Base-by-base conservation (phyloP, 2,329 filamentous ascomycete species). In the Nothomitra cinnamomea region DNA sequence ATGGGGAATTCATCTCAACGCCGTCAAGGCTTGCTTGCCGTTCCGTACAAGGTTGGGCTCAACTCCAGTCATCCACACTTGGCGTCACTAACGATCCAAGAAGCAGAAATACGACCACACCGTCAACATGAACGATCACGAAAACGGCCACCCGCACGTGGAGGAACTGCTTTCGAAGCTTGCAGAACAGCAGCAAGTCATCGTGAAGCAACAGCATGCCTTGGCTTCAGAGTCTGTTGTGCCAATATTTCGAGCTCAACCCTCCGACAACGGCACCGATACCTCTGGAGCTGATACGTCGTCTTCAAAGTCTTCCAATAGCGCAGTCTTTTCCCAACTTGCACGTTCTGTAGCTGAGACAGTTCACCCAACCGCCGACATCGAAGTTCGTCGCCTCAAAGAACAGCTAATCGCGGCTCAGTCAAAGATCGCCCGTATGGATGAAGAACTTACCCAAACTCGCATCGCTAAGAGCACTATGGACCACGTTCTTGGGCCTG, bases 161-260 rank as follows among this genome's bases (percentile, higher is more conserved):
- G 85, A 92, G 61, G 81, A 81, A 56, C 77, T 88, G 52, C 70
- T 88, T 58, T 78, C 82, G 54, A 84, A 82, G 63, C 73, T 90
- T 49, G 78, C 79, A n/a, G 81, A 88, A 64, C 83, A 87, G 61
- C 78, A 83, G 61, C 70, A 49, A n/a, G 19, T 47, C 25, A 24
- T 47, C 43, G 43, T 25, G 19, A 35, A 32, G 13, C 45, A 49
- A 32, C 45, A 49, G 4, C 45, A 49, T 17, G 24, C 45, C n/a
- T 70, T 43, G 64, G 19, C 25, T 8, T n/a, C 24, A 24, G 24
- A 49, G 24, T 17, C 7, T 24, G 32, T 13, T 22, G 24, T 21
- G 21, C 45, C 24, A n/a, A 4, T 17, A 13, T 32, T 49, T 19
- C 25, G 32, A 17, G 17, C 32, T 19, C 45, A 32, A 10, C 24